Evolutionary conservation across 2,329 filamentous ascomycete genomes (phyloP).

Genomic region (Colletotrichum sp.): DNA sequence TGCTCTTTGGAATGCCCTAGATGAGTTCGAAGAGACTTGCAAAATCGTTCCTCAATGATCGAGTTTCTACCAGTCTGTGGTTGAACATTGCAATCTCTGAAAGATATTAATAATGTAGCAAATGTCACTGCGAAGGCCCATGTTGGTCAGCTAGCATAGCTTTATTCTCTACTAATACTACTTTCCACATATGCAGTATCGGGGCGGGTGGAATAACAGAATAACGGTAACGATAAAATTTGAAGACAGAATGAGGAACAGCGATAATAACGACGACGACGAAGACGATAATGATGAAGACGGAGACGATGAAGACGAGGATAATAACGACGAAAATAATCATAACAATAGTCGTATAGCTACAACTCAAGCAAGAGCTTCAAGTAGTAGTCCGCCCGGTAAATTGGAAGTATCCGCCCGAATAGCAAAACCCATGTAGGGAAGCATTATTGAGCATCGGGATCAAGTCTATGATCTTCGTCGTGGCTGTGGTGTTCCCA

Average conservation of each 20-base stretch:
- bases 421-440: neutral
- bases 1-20: neutral
- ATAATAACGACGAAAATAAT: neutral
- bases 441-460: too few relatives aligned
- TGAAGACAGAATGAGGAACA: neutral
- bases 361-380: too few relatives aligned
- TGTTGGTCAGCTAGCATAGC: neutral
- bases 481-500: too few relatives aligned
- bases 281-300: neutral
- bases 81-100: neutral
- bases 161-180: neutral
- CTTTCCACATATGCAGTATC: neutral
- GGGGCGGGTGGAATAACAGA: too few relatives aligned
- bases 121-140: neutral
- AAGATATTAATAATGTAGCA: neutral
- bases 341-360: neutral
- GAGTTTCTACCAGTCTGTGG: rapidly evolving
- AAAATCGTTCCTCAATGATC: neutral
- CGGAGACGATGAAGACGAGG: too few relatives aligned
- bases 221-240: too few relatives aligned
- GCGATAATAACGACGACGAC: neutral
- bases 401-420: too few relatives aligned
- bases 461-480: too few relatives aligned
- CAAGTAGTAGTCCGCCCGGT: neutral
- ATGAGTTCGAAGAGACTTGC: neutral